Base-by-base conservation (phyloP, 2,329 filamentous ascomycete species). In the Alternaria arbusti region DNA sequence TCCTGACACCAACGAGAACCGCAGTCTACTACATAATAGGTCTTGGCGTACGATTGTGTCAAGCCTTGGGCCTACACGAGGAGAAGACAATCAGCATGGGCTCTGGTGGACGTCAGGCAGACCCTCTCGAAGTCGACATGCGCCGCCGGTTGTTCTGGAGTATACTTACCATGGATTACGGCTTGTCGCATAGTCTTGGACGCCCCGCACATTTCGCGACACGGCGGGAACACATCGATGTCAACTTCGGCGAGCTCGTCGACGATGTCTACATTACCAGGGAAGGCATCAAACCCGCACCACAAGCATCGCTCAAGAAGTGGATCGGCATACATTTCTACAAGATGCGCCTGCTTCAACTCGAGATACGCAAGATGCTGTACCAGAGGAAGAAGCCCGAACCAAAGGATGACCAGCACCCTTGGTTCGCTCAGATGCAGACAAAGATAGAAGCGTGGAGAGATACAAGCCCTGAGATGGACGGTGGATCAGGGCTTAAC, bases 1-100 rank as follows among this genome's bases (percentile, higher is more conserved):
- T 98, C 20, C 83, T 97, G 46, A 98, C 95, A 0, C 95, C 96
- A 0, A 97, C 95, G 1, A 86, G 94, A 64, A 97, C 93, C 6
- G 94, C 95, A 15, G 91, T 96, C 20, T 98, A 97, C 81, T 97
- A 96, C 81, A 90, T 97, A 54, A 88, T 97, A 49, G 96, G 96
- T 7, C 87, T 97, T 20, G 94, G 94, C 8, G 91, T 93, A 15
- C 90, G 93, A 69, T 88, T 99, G 54, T 94, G 92, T 76, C 95
- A 98, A 76, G 93, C 97, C 59, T 86, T 97, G 56, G 93, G 94
- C 6, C 84, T 97, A 46, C 90, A 91, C 20, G 93, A 97, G 72
- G 96, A 98, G 79, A 92, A 93, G 76, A 97, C 94, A 0, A 93
- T 98, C 61, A 87, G 87, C 1, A 84, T 86, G 45, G 88, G 88